Evolutionary conservation across 345 rosid species (phyloP).

Genomic region (Salix suchowensis): DNA sequence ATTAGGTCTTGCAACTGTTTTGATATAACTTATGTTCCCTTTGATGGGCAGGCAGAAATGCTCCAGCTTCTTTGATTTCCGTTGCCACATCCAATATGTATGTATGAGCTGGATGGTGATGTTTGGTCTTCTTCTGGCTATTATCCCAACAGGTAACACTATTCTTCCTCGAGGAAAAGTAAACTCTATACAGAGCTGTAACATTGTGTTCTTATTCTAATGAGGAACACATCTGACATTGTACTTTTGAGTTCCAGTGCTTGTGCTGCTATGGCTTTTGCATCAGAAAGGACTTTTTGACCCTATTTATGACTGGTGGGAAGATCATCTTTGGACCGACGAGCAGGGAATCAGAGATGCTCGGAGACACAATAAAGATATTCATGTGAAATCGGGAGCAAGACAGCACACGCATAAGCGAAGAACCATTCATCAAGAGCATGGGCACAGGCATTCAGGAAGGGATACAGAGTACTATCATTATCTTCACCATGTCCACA

Average conservation of each 20-base stretch:
- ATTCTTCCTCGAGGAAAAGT: background rate
- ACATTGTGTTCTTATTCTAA: background rate
- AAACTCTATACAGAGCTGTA: no score
- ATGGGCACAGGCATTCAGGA: constrained; percentile 38
- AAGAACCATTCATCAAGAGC: constrained; percentile 32
- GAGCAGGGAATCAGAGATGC: constrained; percentile 17
- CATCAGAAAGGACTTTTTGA: constrained; percentile 87
- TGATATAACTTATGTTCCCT: background rate
- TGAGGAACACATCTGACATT: background rate
- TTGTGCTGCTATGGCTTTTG: constrained; percentile 75
- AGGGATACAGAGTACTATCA: constrained; percentile 17
- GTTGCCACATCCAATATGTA: constrained; percentile 84
- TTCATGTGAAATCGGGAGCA: constrained; percentile 25
- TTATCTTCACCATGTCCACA: constrained; percentile 27
- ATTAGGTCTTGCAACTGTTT: background rate
- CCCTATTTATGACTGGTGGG: constrained; percentile 81
- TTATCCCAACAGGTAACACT: constrained; percentile 63
- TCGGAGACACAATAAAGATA: constrained; percentile 20
- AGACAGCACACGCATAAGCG: constrained; percentile 42
- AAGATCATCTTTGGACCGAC: constrained; percentile 44
- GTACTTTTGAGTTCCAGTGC: constrained; percentile 40
- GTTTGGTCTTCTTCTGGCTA: constrained; percentile 67
- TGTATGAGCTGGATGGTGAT: constrained; percentile 86
- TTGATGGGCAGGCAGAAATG: constrained; percentile 60
- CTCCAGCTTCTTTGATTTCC: constrained; percentile 72